phyloP scores from a whole-genome alignment of 2,329 filamentous ascomycete genomes.

The Phyllosticta paracitricarpa region DNA sequence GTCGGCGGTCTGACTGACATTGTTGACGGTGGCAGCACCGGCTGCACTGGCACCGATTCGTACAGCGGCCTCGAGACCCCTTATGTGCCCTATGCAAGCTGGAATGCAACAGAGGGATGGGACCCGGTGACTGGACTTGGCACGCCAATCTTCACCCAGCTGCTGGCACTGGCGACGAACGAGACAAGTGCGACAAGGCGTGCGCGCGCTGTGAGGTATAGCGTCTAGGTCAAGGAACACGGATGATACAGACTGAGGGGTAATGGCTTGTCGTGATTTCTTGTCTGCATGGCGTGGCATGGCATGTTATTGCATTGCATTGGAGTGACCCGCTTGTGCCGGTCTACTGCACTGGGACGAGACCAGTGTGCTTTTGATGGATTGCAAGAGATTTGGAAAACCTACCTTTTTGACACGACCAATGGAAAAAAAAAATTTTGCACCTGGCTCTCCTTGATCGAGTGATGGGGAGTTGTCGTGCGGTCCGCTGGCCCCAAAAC shows the following conservation, averaged over 20 bases:
- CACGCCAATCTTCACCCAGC: conserved; percentile 26
- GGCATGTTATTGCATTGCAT: neutral
- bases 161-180: conserved; percentile 18
- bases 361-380: too few relatives aligned
- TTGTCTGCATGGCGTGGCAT: neutral
- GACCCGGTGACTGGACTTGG: conserved; percentile 39
- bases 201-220: neutral
- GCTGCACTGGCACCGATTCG: conserved; percentile 33
- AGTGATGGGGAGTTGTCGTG: too few relatives aligned
- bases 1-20: conserved; percentile 40
- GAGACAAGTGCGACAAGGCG: neutral
- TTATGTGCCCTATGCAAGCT: conserved; percentile 36
- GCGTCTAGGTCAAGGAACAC: neutral
- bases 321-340: neutral
- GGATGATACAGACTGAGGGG: neutral
- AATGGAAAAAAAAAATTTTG: too few relatives aligned
- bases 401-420: too few relatives aligned
- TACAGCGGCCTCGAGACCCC: conserved; percentile 29
- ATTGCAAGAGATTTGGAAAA: too few relatives aligned
- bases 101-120: conserved; percentile 43
- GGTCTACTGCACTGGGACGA: neutral
- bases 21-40: conserved; percentile 35
- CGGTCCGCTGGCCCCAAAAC: too few relatives aligned
- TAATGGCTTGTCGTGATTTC: neutral
- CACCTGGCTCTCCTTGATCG: too few relatives aligned